Evolutionary conservation across 2,329 filamentous ascomycete genomes (phyloP).

Genomic region (Epichloe aotearoae): DNA sequence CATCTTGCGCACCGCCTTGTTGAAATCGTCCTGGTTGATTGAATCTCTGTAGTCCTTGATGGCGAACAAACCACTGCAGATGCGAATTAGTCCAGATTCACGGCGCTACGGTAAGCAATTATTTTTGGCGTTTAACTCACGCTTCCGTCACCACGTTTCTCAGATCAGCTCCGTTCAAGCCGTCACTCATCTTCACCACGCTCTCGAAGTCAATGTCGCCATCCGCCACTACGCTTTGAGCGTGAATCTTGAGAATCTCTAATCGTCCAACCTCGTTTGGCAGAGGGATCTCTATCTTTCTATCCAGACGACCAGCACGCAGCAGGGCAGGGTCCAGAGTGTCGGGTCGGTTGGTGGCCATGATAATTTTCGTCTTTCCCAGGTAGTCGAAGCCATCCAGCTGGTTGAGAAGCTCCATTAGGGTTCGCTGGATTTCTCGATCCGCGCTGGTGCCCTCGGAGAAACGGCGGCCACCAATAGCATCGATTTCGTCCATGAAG

Average conservation of each 20-base stretch:
- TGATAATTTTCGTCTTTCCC: conserved; percentile 99
- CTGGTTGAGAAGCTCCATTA: conserved; percentile 98
- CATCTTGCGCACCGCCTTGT: conserved; percentile 96
- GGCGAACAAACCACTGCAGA: conserved; percentile 69
- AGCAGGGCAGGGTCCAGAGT: conserved; percentile 89
- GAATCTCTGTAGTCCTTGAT: conserved; percentile 97
- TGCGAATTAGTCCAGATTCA: neutral
- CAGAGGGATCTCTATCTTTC: conserved; percentile 95
- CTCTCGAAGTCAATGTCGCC: conserved; percentile 98
- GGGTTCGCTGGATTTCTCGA: conserved; percentile 91
- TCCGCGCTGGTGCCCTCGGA: conserved; percentile 96
- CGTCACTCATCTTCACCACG: conserved; percentile 99
- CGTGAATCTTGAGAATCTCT: conserved; percentile 97
- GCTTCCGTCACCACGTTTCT: conserved; percentile 97
- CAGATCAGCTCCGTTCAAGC: conserved; percentile 92
- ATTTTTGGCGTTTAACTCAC: conserved; percentile 43
- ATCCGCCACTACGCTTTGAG: conserved; percentile 71
- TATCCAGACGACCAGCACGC: conserved; percentile 82
- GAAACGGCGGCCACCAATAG: conserved; percentile 91
- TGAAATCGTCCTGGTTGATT: conserved; percentile 98
- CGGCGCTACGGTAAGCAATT: neutral
- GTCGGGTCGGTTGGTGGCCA: conserved; percentile 96
- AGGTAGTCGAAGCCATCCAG: conserved; percentile 98
- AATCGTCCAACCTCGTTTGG: conserved; percentile 93
- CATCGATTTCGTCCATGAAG: conserved; percentile 99